Percentiles rank a stretch among this genome's conserved stretches.
phyloP scores from a whole-genome alignment of 768 basidiomycete species.

The Glaciozyma antarctica region DNA sequence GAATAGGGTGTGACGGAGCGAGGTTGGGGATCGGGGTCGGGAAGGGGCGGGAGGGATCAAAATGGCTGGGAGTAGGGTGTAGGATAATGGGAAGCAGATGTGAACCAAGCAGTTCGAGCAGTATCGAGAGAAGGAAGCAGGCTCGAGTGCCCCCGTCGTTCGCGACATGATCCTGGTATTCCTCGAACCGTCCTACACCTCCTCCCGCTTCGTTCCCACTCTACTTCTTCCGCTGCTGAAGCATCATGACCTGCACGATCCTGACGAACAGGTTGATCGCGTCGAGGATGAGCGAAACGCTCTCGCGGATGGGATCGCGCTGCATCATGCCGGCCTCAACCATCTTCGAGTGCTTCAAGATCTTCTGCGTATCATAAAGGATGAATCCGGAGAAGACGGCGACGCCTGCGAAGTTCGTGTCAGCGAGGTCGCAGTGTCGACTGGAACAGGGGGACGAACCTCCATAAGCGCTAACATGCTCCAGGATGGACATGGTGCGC shows the following conservation, averaged over 20 bases:
- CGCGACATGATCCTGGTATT: no score
- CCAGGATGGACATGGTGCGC: constrained; percentile 63
- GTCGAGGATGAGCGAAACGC: constrained; percentile 46
- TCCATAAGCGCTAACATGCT: constrained; percentile 73
- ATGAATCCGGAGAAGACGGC: constrained; percentile 81
- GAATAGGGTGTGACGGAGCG: no score
- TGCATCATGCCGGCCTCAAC: constrained; percentile 59
- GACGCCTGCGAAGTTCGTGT: neutral
- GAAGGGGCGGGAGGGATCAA: constrained; percentile 19
- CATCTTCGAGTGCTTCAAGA: constrained; percentile 55
- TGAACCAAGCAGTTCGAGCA: no score
- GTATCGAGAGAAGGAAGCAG: no score
- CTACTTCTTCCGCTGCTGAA: constrained; percentile 24
- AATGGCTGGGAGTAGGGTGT: no score
- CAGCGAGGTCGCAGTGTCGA: neutral
- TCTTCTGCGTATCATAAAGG: constrained; percentile 77
- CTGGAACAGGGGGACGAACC: constrained; percentile 36
- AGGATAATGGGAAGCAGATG: no score
- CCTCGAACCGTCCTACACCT: no score
- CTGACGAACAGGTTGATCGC: constrained; percentile 66
- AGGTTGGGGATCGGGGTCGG: no score
- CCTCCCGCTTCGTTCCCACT: no score
- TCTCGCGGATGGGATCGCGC: constrained; percentile 53
- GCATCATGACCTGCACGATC: constrained; percentile 21
- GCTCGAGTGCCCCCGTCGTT: no score